phyloP scores from a whole-genome alignment of 2,329 filamentous ascomycete species.

The Colletotrichum zoysiae region DNA sequence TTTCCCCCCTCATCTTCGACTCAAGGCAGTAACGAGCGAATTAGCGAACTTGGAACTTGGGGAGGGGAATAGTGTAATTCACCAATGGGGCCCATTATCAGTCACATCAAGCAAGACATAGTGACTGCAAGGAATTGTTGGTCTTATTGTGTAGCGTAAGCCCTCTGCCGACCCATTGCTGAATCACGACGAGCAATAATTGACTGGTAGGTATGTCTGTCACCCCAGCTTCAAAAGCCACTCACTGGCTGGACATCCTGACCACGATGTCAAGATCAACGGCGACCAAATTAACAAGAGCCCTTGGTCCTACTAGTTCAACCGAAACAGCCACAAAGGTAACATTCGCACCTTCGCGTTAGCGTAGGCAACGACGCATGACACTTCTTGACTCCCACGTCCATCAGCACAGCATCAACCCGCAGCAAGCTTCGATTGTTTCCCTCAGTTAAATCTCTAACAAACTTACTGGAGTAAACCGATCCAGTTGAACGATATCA shows the following conservation, averaged over 20 bases:
- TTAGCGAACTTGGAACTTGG: neutral
- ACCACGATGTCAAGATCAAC: neutral
- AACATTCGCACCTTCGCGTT: neutral
- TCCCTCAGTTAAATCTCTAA: neutral
- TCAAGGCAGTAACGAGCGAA: neutral
- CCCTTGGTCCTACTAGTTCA: neutral
- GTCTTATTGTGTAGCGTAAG: neutral
- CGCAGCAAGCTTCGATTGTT: neutral
- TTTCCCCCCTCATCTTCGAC: neutral
- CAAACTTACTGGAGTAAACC: too few species aligned
- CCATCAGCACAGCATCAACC: neutral
- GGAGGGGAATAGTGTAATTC: neutral
- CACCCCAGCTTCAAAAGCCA: conserved; percentile 1
- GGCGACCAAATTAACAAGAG: neutral
- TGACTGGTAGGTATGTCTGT: neutral
- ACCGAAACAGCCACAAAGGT: neutral
- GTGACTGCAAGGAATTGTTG: neutral
- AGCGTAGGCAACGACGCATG: conserved; percentile 6
- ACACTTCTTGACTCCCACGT: neutral
- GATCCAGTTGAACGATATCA: neutral
- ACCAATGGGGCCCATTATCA: neutral
- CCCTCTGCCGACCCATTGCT: neutral
- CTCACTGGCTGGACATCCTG: neutral
- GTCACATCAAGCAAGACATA: neutral
- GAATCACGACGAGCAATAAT: neutral